These are phyloP conservation scores for Hirsutella rhossiliensis DNA, from an alignment of 2,329 filamentous ascomycete genomes.

Conservation along the genomic window DNA sequence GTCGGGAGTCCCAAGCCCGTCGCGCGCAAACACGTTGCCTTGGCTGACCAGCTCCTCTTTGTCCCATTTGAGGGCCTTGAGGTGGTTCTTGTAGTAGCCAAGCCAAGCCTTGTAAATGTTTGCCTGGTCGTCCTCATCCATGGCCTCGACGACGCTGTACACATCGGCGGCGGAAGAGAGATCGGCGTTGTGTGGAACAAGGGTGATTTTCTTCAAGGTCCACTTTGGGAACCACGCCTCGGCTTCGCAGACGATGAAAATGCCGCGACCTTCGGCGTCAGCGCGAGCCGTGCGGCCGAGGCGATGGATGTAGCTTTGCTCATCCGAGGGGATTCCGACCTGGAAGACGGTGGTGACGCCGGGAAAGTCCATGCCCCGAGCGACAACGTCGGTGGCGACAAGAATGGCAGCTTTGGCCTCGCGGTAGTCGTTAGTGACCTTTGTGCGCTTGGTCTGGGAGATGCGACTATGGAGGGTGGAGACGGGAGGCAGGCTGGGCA, in stretches of 20 bases:
- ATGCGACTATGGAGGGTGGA: conserved; percentile 25
- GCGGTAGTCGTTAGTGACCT: conserved; percentile 53
- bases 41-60: conserved; percentile 33
- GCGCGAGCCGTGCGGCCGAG: conserved; percentile 55
- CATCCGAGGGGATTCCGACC: conserved; percentile 44
- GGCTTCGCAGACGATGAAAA: conserved; percentile 40
- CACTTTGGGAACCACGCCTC: conserved; percentile 39
- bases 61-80: conserved; percentile 31
- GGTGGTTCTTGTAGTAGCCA: conserved; percentile 40
- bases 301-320: conserved; percentile 56
- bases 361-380: conserved; percentile 62
- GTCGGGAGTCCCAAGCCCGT: conserved; percentile 15
- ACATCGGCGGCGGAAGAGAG: conserved; percentile 22
- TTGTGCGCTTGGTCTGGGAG: conserved; percentile 35
- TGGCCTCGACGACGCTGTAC: conserved; percentile 13
- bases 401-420: conserved; percentile 38
- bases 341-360: conserved; percentile 57
- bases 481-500: too few species aligned
- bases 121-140: conserved; percentile 31
- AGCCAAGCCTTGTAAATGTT: conserved; percentile 46
- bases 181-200: conserved; percentile 33
- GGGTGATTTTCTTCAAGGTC: conserved; percentile 40
- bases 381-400: conserved; percentile 59
- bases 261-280: conserved; percentile 50
- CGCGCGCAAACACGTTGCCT: background rate